phyloP scores from a whole-genome alignment of 306 rosid species.

The Fragaria iinumae region DNA sequence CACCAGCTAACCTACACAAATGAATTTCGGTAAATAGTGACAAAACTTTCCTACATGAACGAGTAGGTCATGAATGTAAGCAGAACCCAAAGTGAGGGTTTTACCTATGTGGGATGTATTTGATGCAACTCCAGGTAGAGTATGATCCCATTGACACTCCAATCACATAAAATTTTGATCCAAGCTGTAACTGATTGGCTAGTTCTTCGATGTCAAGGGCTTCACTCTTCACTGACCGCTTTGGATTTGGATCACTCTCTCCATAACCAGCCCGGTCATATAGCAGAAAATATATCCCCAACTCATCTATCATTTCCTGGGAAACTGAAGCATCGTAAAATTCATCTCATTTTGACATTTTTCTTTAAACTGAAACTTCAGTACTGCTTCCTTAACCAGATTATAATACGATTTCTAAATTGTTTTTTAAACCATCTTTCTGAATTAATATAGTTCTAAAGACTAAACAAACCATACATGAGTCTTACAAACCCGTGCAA shows the following conservation, averaged over 20 bases:
- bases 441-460: neutral
- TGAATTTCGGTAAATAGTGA: constrained; percentile 14
- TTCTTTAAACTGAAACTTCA: constrained; percentile 4
- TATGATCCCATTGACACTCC: constrained; percentile 94
- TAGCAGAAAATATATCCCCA: constrained; percentile 69
- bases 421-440: neutral
- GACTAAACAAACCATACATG: neutral
- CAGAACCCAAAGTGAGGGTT: constrained; percentile 18
- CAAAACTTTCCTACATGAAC: neutral
- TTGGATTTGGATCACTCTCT: constrained; percentile 87
- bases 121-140: constrained; percentile 85
- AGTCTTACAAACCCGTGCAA: neutral
- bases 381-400: neutral
- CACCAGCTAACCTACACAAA: constrained; percentile 79
- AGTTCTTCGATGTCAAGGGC: constrained; percentile 82
- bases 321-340: constrained; percentile 37
- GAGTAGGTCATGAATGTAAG: neutral
- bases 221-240: constrained; percentile 67
- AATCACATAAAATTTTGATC: constrained; percentile 71
- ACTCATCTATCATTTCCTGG: constrained; percentile 75
- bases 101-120: constrained; percentile 83
- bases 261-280: constrained; percentile 93
- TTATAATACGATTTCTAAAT: neutral
- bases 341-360: constrained; percentile 23
- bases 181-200: constrained; percentile 72